phyloP scores from a whole-genome alignment of 345 rosid genomes.

The Acer campestre region DNA sequence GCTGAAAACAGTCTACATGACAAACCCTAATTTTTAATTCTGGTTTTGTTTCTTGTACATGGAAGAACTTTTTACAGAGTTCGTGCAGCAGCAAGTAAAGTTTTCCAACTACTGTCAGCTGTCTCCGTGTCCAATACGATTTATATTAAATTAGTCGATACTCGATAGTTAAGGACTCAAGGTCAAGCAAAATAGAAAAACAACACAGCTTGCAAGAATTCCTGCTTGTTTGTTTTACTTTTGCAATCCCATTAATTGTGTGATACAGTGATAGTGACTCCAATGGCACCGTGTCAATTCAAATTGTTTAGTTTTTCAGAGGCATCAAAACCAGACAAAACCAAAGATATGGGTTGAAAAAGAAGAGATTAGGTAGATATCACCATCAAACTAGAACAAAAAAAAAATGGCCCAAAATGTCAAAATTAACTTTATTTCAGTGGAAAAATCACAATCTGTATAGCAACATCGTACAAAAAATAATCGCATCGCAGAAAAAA shows the following conservation, averaged over 20 bases:
- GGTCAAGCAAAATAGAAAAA: no score
- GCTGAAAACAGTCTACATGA: no score
- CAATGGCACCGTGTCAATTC: slow-evolving; percentile 2
- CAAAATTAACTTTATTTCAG: slow-evolving; percentile 12
- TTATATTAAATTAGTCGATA: no score
- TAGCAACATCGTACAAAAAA: slow-evolving; percentile 24
- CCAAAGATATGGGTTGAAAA: slow-evolving; percentile 14
- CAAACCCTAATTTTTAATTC: no score
- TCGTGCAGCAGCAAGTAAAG: neutral
- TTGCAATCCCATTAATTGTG: neutral
- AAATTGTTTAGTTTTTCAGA: neutral
- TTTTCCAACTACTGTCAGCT: neutral
- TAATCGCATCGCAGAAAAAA: slow-evolving; percentile 18
- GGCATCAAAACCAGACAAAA: neutral
- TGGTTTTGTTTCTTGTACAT: no score
- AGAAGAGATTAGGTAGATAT: neutral
- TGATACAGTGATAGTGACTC: neutral
- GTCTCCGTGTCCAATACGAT: no score
- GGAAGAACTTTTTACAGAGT: neutral
- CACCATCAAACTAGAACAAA: neutral
- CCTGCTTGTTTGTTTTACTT: neutral
- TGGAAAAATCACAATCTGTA: slow-evolving; percentile 12
- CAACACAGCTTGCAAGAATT: neutral
- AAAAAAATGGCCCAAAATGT: neutral
- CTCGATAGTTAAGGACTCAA: no score